phyloP scores from a whole-genome alignment of 768 basidiomycete species.

The Mycena albidolilacea region DNA sequence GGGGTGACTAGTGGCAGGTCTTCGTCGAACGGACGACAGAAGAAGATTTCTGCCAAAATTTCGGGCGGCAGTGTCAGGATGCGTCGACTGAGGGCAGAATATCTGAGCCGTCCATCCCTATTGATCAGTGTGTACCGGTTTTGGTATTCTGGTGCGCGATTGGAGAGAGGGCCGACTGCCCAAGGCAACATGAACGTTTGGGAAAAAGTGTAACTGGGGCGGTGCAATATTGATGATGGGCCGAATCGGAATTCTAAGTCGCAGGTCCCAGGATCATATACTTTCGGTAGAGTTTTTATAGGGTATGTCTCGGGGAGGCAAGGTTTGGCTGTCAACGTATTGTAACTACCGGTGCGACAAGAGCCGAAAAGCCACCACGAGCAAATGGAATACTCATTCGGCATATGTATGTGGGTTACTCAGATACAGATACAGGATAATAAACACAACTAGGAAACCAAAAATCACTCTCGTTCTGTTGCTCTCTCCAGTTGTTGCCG shows the following conservation, averaged over 20 bases:
- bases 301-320: too few relatives aligned
- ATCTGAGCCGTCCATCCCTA: background rate
- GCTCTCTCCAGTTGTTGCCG: constrained; percentile 70
- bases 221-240: background rate
- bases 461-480: constrained; percentile 41
- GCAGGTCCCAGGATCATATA: too few relatives aligned
- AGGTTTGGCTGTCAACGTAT: too few relatives aligned
- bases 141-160: constrained; percentile 8
- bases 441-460: constrained; percentile 4
- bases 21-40: background rate
- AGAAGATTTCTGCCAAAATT: constrained; percentile 8
- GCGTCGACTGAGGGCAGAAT: constrained; percentile 6
- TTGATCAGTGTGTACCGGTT: constrained; percentile 6
- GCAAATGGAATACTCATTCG: too few relatives aligned
- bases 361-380: too few relatives aligned
- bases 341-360: too few relatives aligned
- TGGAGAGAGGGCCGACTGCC: background rate
- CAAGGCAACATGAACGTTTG: background rate
- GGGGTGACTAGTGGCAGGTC: constrained; percentile 11
- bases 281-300: too few relatives aligned
- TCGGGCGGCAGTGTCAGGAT: background rate
- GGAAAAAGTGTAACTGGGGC: background rate
- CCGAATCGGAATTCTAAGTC: too few relatives aligned
- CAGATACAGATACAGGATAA: constrained; percentile 25
- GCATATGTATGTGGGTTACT: background rate